Evolutionary conservation across 768 basidiomycete species (phyloP).

Genomic region (Tricholoma sp.): DNA sequence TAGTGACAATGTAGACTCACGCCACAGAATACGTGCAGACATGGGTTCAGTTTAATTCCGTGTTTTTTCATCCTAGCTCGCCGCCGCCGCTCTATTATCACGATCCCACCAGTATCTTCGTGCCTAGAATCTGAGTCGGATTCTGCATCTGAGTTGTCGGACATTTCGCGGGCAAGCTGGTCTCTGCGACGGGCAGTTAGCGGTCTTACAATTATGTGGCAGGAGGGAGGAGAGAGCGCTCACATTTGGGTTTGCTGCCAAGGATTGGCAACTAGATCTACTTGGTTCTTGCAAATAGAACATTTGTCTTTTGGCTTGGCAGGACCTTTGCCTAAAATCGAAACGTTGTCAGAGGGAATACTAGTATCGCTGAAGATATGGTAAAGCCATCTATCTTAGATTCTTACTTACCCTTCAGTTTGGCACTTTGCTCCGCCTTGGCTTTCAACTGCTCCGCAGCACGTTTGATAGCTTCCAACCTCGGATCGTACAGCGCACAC

Average conservation of each 20-base stretch:
- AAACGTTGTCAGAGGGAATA: neutral
- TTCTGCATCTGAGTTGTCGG: neutral
- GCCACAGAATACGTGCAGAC: neutral
- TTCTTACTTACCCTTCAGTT: neutral
- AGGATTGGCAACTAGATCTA: neutral
- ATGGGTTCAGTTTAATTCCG: neutral
- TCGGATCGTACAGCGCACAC: neutral
- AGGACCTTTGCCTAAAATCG: neutral
- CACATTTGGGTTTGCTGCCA: neutral
- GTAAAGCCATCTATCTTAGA: neutral
- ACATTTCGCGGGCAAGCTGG: neutral
- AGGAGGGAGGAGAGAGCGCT: neutral
- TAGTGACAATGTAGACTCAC: neutral
- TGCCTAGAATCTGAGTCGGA: neutral
- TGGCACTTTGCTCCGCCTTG: neutral
- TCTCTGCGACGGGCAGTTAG: neutral
- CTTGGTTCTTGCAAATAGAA: neutral
- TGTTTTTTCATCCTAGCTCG: neutral
- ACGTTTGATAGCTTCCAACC: neutral
- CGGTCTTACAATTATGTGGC: neutral
- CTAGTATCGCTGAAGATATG: neutral
- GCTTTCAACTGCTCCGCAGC: neutral
- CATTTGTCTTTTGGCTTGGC: neutral
- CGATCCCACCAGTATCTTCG: neutral
- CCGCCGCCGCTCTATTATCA: neutral